A percentile compares a stretch with the other conserved stretches of the same genome.
Conservation (phyloP, 2,329 filamentous ascomycete species). For the Claviceps cyperi region DNA sequence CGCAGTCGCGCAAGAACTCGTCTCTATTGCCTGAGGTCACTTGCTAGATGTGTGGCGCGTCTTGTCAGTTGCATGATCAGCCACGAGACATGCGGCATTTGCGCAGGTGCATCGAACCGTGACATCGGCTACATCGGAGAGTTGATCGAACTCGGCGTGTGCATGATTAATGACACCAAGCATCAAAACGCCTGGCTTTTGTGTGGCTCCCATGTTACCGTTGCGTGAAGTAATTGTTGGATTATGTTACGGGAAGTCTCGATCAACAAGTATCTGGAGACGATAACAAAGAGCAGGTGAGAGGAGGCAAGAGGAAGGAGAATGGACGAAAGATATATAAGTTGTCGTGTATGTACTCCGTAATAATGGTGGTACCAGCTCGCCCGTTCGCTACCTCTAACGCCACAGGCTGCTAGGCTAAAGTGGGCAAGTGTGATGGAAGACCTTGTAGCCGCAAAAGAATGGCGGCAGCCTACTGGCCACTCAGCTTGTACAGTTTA, state of each 20-base stretch:
- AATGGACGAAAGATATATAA: neutral
- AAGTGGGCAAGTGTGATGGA: neutral
- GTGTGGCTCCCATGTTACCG: neutral
- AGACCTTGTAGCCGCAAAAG: neutral
- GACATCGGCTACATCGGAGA: constrained; percentile 8
- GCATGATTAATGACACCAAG: constrained; percentile 9
- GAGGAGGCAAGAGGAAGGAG: neutral
- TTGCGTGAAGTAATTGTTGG: neutral
- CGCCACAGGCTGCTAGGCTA: neutral
- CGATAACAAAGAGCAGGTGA: neutral
- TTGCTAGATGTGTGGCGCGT: constrained; percentile 3
- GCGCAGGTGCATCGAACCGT: constrained; percentile 2
- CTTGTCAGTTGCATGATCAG: neutral
- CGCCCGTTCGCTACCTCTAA: neutral
- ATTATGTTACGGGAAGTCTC: neutral
- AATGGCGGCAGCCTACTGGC: too few species aligned
- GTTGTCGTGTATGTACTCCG: neutral
- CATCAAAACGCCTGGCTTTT: constrained; percentile 9
- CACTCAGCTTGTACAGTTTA: too few species aligned
- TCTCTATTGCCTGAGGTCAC: constrained; percentile 7
- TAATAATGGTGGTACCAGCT: neutral
- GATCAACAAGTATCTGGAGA: neutral
- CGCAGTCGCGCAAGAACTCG: constrained; percentile 30
- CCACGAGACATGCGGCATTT: neutral
- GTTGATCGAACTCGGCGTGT: constrained; percentile 8